phyloP scores from a whole-genome alignment of 176 grass and related monocot species.

The Zoysia japonica region DNA sequence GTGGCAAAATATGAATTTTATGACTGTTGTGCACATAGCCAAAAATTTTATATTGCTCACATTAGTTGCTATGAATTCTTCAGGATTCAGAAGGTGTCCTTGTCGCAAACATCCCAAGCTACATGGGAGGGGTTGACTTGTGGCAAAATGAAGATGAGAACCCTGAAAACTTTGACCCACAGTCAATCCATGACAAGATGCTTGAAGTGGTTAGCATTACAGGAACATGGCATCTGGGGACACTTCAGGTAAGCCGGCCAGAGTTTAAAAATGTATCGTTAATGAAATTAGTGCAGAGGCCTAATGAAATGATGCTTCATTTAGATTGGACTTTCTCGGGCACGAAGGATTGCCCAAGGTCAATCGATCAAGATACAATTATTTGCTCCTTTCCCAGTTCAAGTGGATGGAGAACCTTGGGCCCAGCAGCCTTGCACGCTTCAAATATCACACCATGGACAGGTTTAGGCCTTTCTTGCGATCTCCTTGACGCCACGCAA shows the following conservation, averaged over 20 bases:
- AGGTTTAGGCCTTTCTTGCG: conserved; percentile 38
- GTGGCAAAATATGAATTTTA: conserved; percentile 36
- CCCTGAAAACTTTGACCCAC: conserved; percentile 62
- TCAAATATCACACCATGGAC: conserved; percentile 73
- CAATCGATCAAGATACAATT: conserved; percentile 53
- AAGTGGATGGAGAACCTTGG: conserved; percentile 85
- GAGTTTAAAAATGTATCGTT: not conserved
- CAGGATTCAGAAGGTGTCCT: conserved; percentile 87
- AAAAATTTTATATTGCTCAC: not conserved
- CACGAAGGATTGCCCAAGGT: conserved; percentile 69
- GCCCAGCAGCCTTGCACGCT: conserved; percentile 64
- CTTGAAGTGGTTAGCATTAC: conserved; percentile 79
- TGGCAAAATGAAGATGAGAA: conserved; percentile 70
- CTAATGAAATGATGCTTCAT: not conserved
- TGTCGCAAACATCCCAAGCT: conserved; percentile 75
- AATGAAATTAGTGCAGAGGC: not conserved
- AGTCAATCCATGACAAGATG: conserved; percentile 80
- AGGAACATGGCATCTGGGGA: conserved; percentile 77
- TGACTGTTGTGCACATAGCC: not conserved
- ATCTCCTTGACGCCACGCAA: not conserved
- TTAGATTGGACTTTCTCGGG: conserved; percentile 75
- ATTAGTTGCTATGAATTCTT: not conserved
- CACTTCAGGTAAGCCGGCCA: conserved; percentile 58
- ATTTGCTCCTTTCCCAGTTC: conserved; percentile 64
- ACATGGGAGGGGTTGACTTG: conserved; percentile 87